Evolutionary conservation across 2,329 filamentous ascomycete species (phyloP).

Genomic region (Penicillium sp.): DNA sequence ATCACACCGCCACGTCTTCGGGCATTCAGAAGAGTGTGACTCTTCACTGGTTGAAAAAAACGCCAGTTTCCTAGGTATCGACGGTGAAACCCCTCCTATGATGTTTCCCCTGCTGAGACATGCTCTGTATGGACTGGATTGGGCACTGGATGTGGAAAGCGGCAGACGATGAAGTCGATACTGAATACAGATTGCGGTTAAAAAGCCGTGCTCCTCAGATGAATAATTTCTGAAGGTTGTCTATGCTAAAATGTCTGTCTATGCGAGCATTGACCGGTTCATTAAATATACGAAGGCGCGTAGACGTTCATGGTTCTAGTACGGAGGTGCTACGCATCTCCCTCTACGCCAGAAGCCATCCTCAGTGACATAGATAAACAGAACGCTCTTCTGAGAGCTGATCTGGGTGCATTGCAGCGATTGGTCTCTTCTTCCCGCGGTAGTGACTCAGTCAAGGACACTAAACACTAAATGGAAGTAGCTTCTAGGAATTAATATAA

Average conservation of each 20-base stretch:
- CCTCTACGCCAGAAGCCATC: neutral
- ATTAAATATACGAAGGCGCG: neutral
- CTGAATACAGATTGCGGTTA: neutral
- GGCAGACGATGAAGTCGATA: neutral
- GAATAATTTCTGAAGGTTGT: neutral
- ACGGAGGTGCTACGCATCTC: neutral
- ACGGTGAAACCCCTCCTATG: conserved; percentile 18
- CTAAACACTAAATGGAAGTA: conserved; percentile 1
- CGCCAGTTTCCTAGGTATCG: neutral
- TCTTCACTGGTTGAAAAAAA: conserved; percentile 1
- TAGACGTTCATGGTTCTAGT: neutral
- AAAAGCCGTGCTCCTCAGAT: neutral
- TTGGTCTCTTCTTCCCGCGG: neutral
- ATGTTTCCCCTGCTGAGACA: conserved; percentile 7
- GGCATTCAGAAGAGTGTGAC: no score
- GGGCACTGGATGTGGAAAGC: neutral
- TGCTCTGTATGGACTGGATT: neutral
- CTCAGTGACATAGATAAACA: neutral
- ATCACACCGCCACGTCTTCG: no score
- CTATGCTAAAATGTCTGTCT: neutral
- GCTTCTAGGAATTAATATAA: neutral
- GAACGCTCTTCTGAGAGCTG: neutral
- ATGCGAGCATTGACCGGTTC: neutral
- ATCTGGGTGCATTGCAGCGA: neutral
- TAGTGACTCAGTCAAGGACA: neutral